Conservation (phyloP, 257 asterid genomes). For the Asclepias syriaca region DNA sequence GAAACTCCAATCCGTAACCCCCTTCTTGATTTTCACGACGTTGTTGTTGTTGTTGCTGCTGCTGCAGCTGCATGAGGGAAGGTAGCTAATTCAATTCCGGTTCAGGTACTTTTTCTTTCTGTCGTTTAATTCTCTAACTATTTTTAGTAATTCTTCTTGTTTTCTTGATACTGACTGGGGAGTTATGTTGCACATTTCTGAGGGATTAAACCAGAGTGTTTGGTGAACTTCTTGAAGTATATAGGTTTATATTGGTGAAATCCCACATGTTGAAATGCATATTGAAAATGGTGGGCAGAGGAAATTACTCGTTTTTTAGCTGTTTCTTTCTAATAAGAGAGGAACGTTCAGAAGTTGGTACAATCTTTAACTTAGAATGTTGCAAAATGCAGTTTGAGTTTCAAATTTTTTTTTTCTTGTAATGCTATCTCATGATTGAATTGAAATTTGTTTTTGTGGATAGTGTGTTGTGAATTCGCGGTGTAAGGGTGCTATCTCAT, state of each 20-base stretch:
- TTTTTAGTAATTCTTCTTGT: neutral
- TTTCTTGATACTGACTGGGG: no score
- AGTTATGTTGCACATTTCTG: neutral
- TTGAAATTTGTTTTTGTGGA: neutral
- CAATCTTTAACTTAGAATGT: neutral
- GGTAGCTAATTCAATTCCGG: neutral
- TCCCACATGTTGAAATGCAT: neutral
- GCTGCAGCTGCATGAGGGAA: neutral
- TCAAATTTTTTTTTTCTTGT: neutral
- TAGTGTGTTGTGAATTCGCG: neutral
- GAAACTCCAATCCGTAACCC: neutral
- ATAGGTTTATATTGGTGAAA: neutral
- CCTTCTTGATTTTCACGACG: slow-evolving; percentile 8
- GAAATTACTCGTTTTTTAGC: neutral
- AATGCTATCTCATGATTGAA: neutral
- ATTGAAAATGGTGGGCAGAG: neutral
- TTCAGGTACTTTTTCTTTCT: slow-evolving; percentile 6
- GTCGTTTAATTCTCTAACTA: neutral
- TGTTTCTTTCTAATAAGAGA: neutral
- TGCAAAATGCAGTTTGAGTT: neutral
- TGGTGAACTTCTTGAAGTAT: neutral
- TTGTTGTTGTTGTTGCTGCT: neutral
- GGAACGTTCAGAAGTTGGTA: neutral
- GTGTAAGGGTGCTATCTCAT: neutral
- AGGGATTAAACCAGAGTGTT: neutral